Conservation (phyloP, 108 stramenopile genomes). For the Pseudonitzschia pungens region DNA sequence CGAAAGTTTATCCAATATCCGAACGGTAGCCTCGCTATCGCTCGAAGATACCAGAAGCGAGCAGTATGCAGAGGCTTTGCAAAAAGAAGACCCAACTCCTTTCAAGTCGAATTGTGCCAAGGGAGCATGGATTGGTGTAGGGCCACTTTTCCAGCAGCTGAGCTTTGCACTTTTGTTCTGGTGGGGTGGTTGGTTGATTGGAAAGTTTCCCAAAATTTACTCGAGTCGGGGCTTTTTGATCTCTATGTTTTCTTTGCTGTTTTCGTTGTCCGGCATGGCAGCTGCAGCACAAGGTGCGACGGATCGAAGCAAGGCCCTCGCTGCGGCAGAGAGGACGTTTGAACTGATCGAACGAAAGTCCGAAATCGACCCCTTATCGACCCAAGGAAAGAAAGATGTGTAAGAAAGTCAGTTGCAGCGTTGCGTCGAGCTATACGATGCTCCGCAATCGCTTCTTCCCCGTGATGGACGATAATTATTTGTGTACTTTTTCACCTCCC, state of each 20-base stretch:
- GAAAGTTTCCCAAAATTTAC: slow-evolving; percentile 50
- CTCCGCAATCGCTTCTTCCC: no score
- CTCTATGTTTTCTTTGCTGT: slow-evolving; percentile 70
- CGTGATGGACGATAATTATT: no score
- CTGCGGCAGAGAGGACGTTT: slow-evolving; percentile 68
- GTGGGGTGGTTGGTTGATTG: slow-evolving; percentile 76
- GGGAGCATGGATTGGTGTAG: no score
- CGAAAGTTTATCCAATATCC: slow-evolving; percentile 59
- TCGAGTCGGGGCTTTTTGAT: slow-evolving; percentile 71
- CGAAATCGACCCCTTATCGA: slow-evolving; percentile 57
- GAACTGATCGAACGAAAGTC: slow-evolving; percentile 63
- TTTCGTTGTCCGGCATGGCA: slow-evolving; percentile 75
- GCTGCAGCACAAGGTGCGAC: slow-evolving; percentile 65
- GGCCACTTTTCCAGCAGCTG: slow-evolving; percentile 64
- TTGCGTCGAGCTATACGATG: no score
- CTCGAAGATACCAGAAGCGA: slow-evolving; percentile 38
- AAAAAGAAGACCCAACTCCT: slow-evolving; percentile 31
- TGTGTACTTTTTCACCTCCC: no score
- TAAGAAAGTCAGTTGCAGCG: no score
- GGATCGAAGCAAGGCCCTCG: slow-evolving; percentile 64
- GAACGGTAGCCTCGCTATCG: slow-evolving; percentile 62
- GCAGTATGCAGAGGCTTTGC: slow-evolving; percentile 37
- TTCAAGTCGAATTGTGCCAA: slow-evolving; percentile 21
- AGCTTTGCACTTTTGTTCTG: slow-evolving; percentile 73
- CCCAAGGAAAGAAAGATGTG: slow-evolving; percentile 52